Conservation (phyloP, 768 basidiomycete species). For the Hericium erinaceus region DNA sequence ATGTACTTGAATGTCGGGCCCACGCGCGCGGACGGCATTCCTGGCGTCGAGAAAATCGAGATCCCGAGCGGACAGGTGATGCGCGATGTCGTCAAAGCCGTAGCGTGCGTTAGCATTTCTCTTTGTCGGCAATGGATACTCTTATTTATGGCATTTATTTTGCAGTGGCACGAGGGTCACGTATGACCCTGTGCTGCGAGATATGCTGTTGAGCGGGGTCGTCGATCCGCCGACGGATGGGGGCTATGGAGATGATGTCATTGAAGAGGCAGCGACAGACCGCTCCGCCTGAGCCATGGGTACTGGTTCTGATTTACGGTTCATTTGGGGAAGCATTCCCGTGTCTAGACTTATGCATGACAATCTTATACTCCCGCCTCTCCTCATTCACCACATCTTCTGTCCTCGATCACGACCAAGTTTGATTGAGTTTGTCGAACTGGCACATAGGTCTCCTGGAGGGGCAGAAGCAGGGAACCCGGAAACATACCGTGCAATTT, state of each 20-base stretch:
- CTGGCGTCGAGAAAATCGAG: constrained; percentile 73
- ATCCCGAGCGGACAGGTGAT: constrained; percentile 66
- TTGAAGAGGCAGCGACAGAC: no score
- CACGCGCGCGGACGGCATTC: constrained; percentile 67
- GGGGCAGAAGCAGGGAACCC: no score
- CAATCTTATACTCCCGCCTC: no score
- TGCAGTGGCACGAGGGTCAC: constrained; percentile 36
- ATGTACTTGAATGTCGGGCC: constrained; percentile 84
- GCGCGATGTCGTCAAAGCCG: constrained; percentile 46
- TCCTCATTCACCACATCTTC: no score
- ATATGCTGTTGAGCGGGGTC: constrained; percentile 52
- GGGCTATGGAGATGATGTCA: constrained; percentile 13
- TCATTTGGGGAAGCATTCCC: no score
- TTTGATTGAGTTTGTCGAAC: no score
- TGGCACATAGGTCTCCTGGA: no score
- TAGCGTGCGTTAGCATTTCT: constrained; percentile 40
- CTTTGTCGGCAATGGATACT: neutral
- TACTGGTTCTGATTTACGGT: no score
- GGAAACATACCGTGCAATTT: no score
- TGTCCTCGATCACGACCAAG: no score
- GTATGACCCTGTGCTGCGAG: constrained; percentile 35
- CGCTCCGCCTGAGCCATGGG: no score
- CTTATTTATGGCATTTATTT: neutral
- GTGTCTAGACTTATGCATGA: no score
- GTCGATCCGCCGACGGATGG: constrained; percentile 39